Base-by-base conservation (phyloP, 805 yeast species). In the Yamadazyma paraphyllophila region DNA sequence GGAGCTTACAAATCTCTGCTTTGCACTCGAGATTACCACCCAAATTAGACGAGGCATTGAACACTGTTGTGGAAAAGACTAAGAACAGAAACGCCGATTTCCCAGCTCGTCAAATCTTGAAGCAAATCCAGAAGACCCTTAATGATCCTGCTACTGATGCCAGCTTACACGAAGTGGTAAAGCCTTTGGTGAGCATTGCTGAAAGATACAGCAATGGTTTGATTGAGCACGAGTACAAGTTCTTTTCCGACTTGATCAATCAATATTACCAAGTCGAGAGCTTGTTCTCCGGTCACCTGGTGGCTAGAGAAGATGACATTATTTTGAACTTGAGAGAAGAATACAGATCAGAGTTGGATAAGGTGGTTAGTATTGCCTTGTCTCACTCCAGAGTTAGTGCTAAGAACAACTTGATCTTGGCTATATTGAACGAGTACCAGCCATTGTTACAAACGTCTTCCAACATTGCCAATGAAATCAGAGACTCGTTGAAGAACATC, bases 361-460 rank as follows among this genome's bases (percentile, higher is more conserved):
- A 79, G 60, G 98, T 92, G 45, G 83, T 88, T 44, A 58, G 72
- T 48, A 76, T 78, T 45, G 89, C 85, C 26, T 77, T 91, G 61
- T 91, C 98, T 10, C 99, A 95, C 67, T 81, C 96, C 13, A 83
- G 96, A 63, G 94, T 91, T 29, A 86, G 95, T 43, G 89, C 97
- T 39, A 94, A 91, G 77, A 94, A 90, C 72, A 88, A 85, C 64
- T 78, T 95, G 62, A 76, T 94, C 43, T 74, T 88, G 62, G 96
- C 96, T 29, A 85, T 94, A 51, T 75, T 92, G 60, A 81, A 83
- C 49, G 84, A 80, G 47, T 92, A 91, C 65, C 90, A 86, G 65
- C 88, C 91, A 42, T 69, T 85, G 38, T 79, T 88, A 62, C 90
- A 84, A 62, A 77, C 83, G 42, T 77, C 85, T 43, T 81, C 90